phyloP scores from a whole-genome alignment of 306 rosid species.

The Prunus mira region DNA sequence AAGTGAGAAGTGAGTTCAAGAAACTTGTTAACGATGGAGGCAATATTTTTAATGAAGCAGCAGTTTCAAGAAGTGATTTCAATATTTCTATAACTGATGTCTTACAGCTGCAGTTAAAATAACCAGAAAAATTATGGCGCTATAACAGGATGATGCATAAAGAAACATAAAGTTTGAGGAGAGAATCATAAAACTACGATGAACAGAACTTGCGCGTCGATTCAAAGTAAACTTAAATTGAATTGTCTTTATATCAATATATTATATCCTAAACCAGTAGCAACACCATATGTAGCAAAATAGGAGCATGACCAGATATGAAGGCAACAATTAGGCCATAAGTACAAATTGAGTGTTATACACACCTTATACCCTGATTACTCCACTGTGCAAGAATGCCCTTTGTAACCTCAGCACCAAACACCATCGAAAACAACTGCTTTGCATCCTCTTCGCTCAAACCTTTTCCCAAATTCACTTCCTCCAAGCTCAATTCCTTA shows the following conservation, averaged over 20 bases:
- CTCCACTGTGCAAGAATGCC: conserved; percentile 90
- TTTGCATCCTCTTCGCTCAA: conserved; percentile 58
- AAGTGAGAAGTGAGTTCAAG: not conserved
- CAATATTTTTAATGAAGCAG: not conserved
- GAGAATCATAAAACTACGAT: not conserved
- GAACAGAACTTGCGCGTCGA: not conserved
- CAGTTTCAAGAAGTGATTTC: not conserved
- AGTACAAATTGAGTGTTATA: not conserved
- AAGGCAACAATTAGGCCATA: not conserved
- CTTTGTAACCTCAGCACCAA: conserved; percentile 74
- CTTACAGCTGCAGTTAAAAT: not conserved
- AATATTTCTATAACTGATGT: not conserved
- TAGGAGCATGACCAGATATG: not conserved
- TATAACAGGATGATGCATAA: not conserved
- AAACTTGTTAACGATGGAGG: not conserved
- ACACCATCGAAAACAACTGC: conserved; percentile 74
- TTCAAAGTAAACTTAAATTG: not conserved
- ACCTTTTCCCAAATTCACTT: conserved; percentile 52
- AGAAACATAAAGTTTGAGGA: not conserved
- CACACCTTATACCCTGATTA: conserved; percentile 94
- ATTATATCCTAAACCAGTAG: not conserved
- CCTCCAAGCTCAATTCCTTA: conserved; percentile 30
- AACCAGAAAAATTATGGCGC: not conserved
- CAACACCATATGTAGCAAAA: not conserved
- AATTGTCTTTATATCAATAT: conserved; percentile 1